Percentiles rank a stretch among this genome's conserved stretches.
Conservation (phyloP, 2,329 filamentous ascomycete species). For the Trichoderma breve region DNA sequence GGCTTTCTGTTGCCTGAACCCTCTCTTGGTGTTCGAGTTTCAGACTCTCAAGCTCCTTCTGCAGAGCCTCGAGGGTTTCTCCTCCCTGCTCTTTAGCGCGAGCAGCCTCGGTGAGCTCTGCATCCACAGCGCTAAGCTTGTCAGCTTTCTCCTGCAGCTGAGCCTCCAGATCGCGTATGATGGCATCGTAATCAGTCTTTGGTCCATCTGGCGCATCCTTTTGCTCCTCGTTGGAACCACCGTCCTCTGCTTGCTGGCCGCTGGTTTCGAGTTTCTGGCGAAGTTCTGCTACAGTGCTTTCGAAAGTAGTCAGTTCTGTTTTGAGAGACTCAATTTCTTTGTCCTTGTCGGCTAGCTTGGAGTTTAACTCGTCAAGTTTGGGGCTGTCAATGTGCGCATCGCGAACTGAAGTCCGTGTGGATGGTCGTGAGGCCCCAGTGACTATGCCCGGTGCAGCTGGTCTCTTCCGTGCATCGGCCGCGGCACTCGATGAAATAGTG, state of each 20-base stretch:
- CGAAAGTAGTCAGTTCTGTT: conserved; percentile 53
- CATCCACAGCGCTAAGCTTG: conserved; percentile 51
- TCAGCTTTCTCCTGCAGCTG: conserved; percentile 49
- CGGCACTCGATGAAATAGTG: conserved; percentile 16
- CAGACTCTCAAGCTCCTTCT: conserved; percentile 25
- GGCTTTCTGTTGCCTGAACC: neutral
- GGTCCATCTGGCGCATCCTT: conserved; percentile 42
- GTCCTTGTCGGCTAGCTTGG: conserved; percentile 58
- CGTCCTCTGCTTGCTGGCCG: conserved; percentile 38
- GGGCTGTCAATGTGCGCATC: conserved; percentile 42
- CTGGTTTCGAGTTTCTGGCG: conserved; percentile 48
- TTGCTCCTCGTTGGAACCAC: conserved; percentile 43
- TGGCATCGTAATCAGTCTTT: conserved; percentile 50
- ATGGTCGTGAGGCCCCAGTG: conserved; percentile 31
- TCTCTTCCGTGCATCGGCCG: conserved; percentile 52
- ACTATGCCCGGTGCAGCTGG: conserved; percentile 50
- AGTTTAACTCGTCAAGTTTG: conserved; percentile 61
- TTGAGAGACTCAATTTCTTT: conserved; percentile 57
- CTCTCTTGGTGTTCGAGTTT: neutral
- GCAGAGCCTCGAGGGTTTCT: conserved; percentile 47
- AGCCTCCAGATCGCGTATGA: conserved; percentile 46
- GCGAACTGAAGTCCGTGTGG: conserved; percentile 38
- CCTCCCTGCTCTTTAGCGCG: conserved; percentile 50
- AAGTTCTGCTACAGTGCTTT: conserved; percentile 56
- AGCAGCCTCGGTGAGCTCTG: conserved; percentile 49